A percentile compares a stretch with the other conserved stretches of the same genome.
Evolutionary conservation across 805 yeast species (phyloP).

Genomic region (Debaryomyces prosopidis): DNA sequence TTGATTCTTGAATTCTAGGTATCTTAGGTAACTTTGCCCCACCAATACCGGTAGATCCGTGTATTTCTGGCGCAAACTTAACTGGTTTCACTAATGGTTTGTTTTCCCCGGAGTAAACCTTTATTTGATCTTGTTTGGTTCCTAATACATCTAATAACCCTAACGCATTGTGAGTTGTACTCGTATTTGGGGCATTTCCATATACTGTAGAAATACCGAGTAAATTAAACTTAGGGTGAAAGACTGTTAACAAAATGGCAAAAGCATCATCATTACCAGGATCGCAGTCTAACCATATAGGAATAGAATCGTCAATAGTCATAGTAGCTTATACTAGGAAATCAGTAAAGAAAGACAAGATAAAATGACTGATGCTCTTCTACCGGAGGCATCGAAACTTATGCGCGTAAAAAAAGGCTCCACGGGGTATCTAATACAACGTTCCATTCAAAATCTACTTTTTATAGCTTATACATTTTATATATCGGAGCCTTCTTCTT

Average conservation of each 20-base stretch:
- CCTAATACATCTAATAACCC: slow-evolving; percentile 62
- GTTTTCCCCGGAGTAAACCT: slow-evolving; percentile 67
- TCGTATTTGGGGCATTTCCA: slow-evolving; percentile 65
- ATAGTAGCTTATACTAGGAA: slow-evolving; percentile 1
- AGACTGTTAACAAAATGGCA: slow-evolving; percentile 65
- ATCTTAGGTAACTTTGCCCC: slow-evolving; percentile 64
- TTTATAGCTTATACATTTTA: background rate
- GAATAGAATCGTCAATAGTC: slow-evolving; percentile 28
- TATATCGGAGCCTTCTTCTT: slow-evolving; percentile 24
- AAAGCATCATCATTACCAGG: slow-evolving; percentile 90
- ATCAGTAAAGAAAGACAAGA: background rate
- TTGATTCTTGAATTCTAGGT: slow-evolving; percentile 31
- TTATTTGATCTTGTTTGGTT: slow-evolving; percentile 43
- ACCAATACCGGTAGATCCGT: slow-evolving; percentile 75
- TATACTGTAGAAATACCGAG: slow-evolving; percentile 75
- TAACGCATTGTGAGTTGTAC: slow-evolving; percentile 70
- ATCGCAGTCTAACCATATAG: slow-evolving; percentile 89
- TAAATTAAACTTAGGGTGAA: slow-evolving; percentile 57
- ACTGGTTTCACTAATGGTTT: slow-evolving; percentile 55
- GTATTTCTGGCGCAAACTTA: slow-evolving; percentile 60
- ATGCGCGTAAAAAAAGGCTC: too few species aligned
- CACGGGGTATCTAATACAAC: too few species aligned
- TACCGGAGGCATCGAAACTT: background rate
- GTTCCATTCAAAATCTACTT: too few species aligned
- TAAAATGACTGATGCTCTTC: background rate